Base-by-base conservation (phyloP, 2,329 filamentous ascomycete species). In the Endocalyx cinctus region DNA sequence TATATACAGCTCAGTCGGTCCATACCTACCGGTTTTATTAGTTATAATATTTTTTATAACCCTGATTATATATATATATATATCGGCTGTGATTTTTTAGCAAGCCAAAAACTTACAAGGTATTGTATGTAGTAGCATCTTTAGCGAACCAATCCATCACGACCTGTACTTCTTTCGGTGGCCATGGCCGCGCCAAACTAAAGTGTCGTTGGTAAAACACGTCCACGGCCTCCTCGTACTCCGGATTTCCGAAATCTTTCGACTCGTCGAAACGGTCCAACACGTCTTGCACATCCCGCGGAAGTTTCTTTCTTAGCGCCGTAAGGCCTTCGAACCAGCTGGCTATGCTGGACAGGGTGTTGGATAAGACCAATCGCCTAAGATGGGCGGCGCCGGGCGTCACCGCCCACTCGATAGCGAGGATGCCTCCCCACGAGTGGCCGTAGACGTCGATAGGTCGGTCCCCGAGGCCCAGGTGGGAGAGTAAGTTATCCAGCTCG, bases 401-500 rank as follows among this genome's bases (percentile, higher is more conserved):
- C 5, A 58, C 56, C 0, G 69, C 69, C 51, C 62, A 69, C 18
- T 59, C 45, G 0, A 57, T 57, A 2, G 52, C 68, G 1, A 75
- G 51, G 66, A 75, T 72, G 0, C 66, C 72, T 12, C 72, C 70
- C 70, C 71, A 76, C 14, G 60, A 67, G 22, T 75, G 68, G 2
- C 72, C 71, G 1, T 66, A 55, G 0, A 74, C 34, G 38, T 69
- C 58, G 35, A 67, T 68, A 2, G 39, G 33, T 4, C 34, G 27
- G 0, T 45, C 29, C 2, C 51, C 33, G 18, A 76, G 57, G 0
- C 52, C 55, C 0, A 76, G 54, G 27, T 61, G 50, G 1, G 42
- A 22, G 6, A 70, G 38, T 1, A 76, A 55, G 36, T 72, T 74
- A 18, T 70, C 58, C 1, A 76, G 58, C 44, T 76, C 70, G 11